Evolutionary conservation across 345 rosid species (phyloP).

Genomic region (Citropsis articulata): DNA sequence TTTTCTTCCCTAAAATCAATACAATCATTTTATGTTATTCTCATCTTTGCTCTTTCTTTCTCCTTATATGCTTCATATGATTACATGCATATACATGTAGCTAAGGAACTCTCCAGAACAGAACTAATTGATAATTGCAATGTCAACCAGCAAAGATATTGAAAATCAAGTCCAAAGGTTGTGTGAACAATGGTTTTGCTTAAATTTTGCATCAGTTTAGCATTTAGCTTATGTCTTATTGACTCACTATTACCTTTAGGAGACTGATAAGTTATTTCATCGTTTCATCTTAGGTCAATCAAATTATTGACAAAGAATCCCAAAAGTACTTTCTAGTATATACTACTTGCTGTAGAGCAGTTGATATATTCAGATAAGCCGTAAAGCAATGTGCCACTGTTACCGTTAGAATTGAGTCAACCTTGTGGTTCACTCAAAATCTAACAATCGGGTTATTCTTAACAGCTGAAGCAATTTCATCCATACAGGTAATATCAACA

Average conservation of each 20-base stretch:
- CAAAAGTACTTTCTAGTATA: neutral
- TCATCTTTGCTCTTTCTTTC: neutral
- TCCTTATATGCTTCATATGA: neutral
- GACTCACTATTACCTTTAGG: neutral
- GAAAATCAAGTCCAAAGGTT: neutral
- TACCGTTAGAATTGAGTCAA: neutral
- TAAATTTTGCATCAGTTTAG: neutral
- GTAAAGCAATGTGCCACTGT: neutral
- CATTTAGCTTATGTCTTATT: neutral
- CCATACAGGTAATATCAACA: neutral
- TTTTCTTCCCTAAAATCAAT: neutral
- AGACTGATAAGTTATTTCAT: neutral
- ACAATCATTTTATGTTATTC: neutral
- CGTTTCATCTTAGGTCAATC: neutral
- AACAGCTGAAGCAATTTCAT: neutral
- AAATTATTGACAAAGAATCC: neutral
- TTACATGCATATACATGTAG: neutral
- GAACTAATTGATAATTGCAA: neutral
- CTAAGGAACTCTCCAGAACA: neutral
- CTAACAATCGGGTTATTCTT: neutral
- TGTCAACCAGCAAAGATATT: no score
- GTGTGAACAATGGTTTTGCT: neutral
- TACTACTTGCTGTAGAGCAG: neutral
- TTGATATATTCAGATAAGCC: neutral
- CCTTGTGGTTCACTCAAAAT: conserved; percentile 6